A percentile compares a stretch with the other conserved stretches of the same genome.
phyloP scores from a whole-genome alignment of 2,329 filamentous ascomycete species.

The Emmonsia crescens region DNA sequence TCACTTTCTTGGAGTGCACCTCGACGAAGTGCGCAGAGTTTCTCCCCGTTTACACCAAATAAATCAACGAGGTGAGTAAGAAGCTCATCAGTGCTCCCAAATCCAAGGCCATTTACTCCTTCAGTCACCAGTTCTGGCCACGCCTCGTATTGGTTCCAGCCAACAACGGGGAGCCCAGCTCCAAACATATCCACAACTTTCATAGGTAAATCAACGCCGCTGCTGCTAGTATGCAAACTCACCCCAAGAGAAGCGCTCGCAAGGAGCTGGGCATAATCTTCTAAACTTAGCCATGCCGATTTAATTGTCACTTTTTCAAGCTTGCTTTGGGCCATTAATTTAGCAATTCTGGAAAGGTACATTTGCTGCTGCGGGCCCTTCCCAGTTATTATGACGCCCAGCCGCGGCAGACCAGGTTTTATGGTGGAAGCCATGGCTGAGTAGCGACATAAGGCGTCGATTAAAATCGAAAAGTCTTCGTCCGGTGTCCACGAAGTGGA shows the following conservation, averaged over 20 bases:
- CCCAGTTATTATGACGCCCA: conserved; percentile 89
- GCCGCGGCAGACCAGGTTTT: conserved; percentile 44
- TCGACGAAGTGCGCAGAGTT: conserved; percentile 51
- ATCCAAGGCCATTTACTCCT: conserved; percentile 75
- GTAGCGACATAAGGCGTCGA: conserved; percentile 70
- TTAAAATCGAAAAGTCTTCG: conserved; percentile 82
- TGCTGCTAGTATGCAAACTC: conserved; percentile 84
- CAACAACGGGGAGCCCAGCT: conserved; percentile 77
- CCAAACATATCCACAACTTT: conserved; percentile 99
- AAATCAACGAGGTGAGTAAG: conserved; percentile 52
- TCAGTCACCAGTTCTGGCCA: conserved; percentile 87
- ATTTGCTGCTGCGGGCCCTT: conserved; percentile 74
- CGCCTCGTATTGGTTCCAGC: conserved; percentile 75
- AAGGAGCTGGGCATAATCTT: conserved; percentile 75
- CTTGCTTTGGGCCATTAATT: conserved; percentile 50
- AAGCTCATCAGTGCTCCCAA: conserved; percentile 60
- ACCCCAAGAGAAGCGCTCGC: conserved; percentile 81
- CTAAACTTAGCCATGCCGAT: conserved; percentile 75
- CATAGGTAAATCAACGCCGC: conserved; percentile 94
- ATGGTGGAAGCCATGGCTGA: conserved; percentile 42
- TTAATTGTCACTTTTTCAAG: conserved; percentile 60
- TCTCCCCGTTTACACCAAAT: conserved; percentile 43
- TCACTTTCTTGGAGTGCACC: conserved; percentile 66
- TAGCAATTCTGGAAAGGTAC: conserved; percentile 57
- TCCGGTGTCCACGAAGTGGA: conserved; percentile 97